These are phyloP conservation scores for Brassica incana DNA, from an alignment of 345 rosid species.

Conservation along the genomic window DNA sequence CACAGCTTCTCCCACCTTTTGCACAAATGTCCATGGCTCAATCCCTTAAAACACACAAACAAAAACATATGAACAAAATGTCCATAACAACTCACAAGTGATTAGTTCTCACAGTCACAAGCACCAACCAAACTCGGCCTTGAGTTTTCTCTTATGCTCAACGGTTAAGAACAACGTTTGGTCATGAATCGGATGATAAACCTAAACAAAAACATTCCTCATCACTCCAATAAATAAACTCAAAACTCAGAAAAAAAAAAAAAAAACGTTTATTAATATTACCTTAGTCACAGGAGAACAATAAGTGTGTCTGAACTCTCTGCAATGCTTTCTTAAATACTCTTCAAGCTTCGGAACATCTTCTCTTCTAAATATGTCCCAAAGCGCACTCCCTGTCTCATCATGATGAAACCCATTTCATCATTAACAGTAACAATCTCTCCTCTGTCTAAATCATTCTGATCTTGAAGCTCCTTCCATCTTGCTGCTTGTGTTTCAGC, in stretches of 20 bases:
- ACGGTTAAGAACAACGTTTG: constrained; percentile 67
- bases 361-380: constrained; percentile 94
- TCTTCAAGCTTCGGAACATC: constrained; percentile 77
- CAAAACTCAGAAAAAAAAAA: not conserved
- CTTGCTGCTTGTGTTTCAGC: constrained; percentile 60
- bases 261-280: not conserved
- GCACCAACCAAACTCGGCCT: constrained; percentile 66
- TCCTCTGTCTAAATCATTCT: constrained; percentile 12
- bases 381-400: constrained; percentile 61
- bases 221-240: not conserved
- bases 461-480: constrained; percentile 49
- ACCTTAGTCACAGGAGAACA: constrained; percentile 69
- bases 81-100: not conserved
- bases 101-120: constrained; percentile 12
- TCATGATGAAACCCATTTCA: constrained; percentile 27
- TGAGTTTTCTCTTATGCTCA: constrained; percentile 77
- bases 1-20: constrained; percentile 81
- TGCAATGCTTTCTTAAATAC: constrained; percentile 66
- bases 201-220: constrained; percentile 39
- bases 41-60: constrained; percentile 47
- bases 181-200: constrained; percentile 85
- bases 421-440: constrained; percentile 19
- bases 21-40: constrained; percentile 94
- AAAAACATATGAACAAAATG: not conserved
- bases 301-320: constrained; percentile 76